Conservation (phyloP, 108 stramenopile genomes). For the Stephanodiscus triporus region DNA sequence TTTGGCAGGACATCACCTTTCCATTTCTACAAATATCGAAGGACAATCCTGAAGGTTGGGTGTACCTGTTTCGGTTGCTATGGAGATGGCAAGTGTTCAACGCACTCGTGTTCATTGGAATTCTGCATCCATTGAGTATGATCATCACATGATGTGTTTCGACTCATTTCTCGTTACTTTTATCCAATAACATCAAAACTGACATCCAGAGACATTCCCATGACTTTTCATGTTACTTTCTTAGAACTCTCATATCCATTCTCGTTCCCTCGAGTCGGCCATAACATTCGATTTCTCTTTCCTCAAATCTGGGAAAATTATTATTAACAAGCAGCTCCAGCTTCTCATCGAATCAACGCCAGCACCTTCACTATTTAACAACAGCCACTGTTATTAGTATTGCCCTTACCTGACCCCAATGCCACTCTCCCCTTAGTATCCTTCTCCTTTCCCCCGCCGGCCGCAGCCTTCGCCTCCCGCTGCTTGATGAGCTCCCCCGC, state of each 20-base stretch:
- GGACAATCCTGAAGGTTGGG: constrained; percentile 46
- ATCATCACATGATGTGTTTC: constrained; percentile 4
- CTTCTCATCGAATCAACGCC: not conserved
- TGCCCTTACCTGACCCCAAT: constrained; percentile 67
- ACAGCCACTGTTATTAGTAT: constrained; percentile 1
- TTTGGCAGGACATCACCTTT: constrained; percentile 74
- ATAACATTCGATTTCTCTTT: not conserved
- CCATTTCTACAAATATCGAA: constrained; percentile 59
- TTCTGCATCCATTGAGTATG: constrained; percentile 38
- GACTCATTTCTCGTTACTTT: not conserved
- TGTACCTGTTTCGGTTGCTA: constrained; percentile 62
- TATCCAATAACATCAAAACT: constrained; percentile 7
- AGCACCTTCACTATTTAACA: constrained; percentile 18
- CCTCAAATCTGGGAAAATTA: not conserved
- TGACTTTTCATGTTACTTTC: constrained; percentile 4
- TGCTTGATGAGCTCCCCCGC: constrained; percentile 95
- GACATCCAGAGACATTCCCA: not conserved
- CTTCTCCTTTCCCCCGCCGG: constrained; percentile 52
- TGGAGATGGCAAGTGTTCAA: constrained; percentile 74
- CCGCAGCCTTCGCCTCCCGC: constrained; percentile 58
- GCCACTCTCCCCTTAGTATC: constrained; percentile 29
- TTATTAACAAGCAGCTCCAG: not conserved
- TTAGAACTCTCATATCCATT: not conserved
- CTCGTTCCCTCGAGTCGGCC: not conserved
- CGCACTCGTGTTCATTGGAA: constrained; percentile 47